Conservation (phyloP, 2,329 filamentous ascomycete species). For the Dactylella cylindrospora region DNA sequence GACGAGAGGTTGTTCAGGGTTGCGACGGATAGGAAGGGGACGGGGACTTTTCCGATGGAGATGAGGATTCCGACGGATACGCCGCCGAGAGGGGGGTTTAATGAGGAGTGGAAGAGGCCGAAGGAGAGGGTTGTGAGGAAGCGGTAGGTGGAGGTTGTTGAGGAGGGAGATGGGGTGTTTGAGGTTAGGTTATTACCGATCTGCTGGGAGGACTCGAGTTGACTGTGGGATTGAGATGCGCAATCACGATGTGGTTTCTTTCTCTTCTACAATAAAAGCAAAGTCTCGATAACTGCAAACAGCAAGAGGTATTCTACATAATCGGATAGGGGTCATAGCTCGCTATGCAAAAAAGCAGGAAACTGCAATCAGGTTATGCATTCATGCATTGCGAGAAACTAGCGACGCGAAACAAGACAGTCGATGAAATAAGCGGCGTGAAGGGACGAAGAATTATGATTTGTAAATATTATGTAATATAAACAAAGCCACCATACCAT, state of each 20-base stretch:
- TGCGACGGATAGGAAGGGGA: constrained; percentile 85
- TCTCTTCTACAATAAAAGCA: constrained; percentile 4
- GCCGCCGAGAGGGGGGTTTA: constrained; percentile 78
- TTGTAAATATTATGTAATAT: constrained; percentile 44
- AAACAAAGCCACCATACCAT: constrained; percentile 22
- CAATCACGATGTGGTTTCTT: constrained; percentile 11
- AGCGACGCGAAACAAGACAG: neutral
- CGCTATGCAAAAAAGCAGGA: constrained; percentile 44
- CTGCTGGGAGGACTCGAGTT: no score
- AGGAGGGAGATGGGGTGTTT: constrained; percentile 7
- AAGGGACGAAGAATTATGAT: constrained; percentile 18
- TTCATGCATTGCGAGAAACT: constrained; percentile 5
- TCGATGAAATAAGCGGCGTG: constrained; percentile 7
- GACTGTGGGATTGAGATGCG: neutral
- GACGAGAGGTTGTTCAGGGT: constrained; percentile 72
- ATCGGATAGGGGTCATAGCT: constrained; percentile 12
- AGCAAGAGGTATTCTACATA: constrained; percentile 27
- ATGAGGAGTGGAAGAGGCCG: constrained; percentile 79
- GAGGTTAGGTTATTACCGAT: constrained; percentile 11
- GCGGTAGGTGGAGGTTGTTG: constrained; percentile 44
- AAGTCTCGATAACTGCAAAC: neutral
- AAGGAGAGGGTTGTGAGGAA: constrained; percentile 46
- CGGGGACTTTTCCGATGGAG: constrained; percentile 83
- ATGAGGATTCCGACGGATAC: constrained; percentile 80
- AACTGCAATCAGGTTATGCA: constrained; percentile 1